Conservation (phyloP, 164 flowering plant species). For the Berberis vulgaris region DNA sequence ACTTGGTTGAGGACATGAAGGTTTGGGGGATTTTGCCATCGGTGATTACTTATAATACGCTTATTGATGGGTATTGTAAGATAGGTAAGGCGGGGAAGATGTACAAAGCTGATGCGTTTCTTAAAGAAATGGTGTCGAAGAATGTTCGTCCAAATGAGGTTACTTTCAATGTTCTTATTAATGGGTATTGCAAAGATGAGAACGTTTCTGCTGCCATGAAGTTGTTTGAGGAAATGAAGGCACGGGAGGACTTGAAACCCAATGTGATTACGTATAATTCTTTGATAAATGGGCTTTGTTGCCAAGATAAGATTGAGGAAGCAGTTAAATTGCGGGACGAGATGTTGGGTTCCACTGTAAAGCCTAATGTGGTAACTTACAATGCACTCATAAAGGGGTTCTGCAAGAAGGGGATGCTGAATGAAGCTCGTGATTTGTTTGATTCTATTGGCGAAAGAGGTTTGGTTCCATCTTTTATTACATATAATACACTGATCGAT, state of each 20-base stretch:
- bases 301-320: conserved; percentile 16
- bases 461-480: conserved; percentile 12
- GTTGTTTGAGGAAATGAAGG: conserved; percentile 20
- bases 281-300: conserved; percentile 25
- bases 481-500: conserved; percentile 24
- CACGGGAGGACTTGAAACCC: conserved; percentile 12
- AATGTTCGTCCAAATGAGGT: conserved; percentile 16
- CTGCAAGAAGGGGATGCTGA: conserved; percentile 21
- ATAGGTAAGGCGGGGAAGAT: conserved; percentile 23
- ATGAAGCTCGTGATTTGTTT: conserved; percentile 17
- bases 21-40: conserved; percentile 20
- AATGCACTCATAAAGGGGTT: conserved; percentile 21
- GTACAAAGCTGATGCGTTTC: conserved; percentile 22
- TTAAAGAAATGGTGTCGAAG: conserved; percentile 22
- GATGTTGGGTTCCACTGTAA: conserved; percentile 11
- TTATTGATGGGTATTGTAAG: conserved; percentile 28
- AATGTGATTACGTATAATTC: conserved; percentile 24
- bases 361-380: conserved; percentile 22
- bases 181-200: conserved; percentile 27
- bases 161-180: conserved; percentile 23
- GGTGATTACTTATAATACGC: conserved; percentile 18
- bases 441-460: conserved; percentile 11
- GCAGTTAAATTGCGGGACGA: conserved; percentile 15
- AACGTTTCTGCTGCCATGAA: conserved; percentile 17
- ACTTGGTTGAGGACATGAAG: conserved; percentile 22